Conservation (phyloP, 75 land plant species). For the Cupressus sempervirens region DNA sequence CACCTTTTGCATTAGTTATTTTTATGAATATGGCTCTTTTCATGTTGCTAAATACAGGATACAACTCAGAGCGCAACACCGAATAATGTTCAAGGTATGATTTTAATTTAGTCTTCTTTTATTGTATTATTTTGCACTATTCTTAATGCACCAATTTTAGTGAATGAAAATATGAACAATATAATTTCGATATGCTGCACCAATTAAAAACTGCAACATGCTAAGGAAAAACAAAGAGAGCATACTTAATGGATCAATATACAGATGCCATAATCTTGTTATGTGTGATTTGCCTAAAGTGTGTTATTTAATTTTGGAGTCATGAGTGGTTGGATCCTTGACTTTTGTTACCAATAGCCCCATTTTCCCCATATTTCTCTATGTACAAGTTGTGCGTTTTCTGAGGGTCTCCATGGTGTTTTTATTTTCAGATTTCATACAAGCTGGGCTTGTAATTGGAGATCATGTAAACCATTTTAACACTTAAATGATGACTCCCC, state of each 20-base stretch:
- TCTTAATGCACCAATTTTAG: not conserved
- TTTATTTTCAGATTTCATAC: not conserved
- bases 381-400: not conserved
- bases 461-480: not conserved
- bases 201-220: not conserved
- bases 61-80: slow-evolving; percentile 5
- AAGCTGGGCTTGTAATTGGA: not conserved
- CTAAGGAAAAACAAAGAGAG: not conserved
- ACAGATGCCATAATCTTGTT: not conserved
- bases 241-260: not conserved
- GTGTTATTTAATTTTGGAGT: not conserved
- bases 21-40: not conserved
- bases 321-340: not conserved
- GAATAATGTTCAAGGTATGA: not conserved
- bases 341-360: not conserved
- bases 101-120: not conserved
- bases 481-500: not conserved
- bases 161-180: not conserved
- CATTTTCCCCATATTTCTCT: not conserved
- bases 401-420: not conserved
- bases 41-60: not conserved
- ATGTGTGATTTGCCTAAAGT: not conserved
- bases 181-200: not conserved
- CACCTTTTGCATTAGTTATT: not conserved
- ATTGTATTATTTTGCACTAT: not conserved